Evolutionary conservation across 2,329 filamentous ascomycete species (phyloP), one percentile per base, ranked within the genome.

Genomic region (Bertia moriformis): DNA sequence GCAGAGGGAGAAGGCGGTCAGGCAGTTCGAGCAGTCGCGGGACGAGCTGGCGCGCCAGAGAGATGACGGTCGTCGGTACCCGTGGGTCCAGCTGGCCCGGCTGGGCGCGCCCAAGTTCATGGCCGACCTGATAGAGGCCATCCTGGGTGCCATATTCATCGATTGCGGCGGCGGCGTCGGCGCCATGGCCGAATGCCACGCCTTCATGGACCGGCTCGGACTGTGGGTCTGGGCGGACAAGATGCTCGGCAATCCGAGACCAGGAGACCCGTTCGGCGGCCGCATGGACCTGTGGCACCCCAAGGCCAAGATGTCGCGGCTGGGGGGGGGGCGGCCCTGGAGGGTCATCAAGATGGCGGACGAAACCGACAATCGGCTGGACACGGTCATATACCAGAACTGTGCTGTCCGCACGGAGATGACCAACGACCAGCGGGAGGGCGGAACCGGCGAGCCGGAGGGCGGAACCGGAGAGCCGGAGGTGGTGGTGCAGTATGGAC

Each of bases 91-190:
- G 0, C 70, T 96, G 1, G 65, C 75, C 0, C 65, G 70, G 0
- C 62, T 93, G 1, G 65, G 69, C 13, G 67, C 78, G 0, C 73
- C 73, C 14, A 95, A 95, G 51, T 83, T 84, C 55, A 80, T 82
- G 56, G 89, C 82, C 0, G 88, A 95, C 54, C 60, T 95, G 4
- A 65, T 95, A 7, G 89, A 96, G 60, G 73, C 74, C 20, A 54
- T 93, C 0, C 57, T 96, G 0, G 89, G 84, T 0, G 88, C 87
- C 0, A 67, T 95, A 0, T 95, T 83, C 65, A 63, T 94, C 15
- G 91, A 96, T 54, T 83, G 67, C 0, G 82, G 81, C 0, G 66
- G 70, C 1, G 51, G 85, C 13, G 82, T 81, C 0, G 66, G 70
- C 1, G 51, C 85, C 13, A 61, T 61, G 0, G 54, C 53, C 0